Evolutionary conservation across 768 basidiomycete species (phyloP), one percentile per base, ranked within the genome.

Genomic region (Rhizopogon vinicolor): DNA sequence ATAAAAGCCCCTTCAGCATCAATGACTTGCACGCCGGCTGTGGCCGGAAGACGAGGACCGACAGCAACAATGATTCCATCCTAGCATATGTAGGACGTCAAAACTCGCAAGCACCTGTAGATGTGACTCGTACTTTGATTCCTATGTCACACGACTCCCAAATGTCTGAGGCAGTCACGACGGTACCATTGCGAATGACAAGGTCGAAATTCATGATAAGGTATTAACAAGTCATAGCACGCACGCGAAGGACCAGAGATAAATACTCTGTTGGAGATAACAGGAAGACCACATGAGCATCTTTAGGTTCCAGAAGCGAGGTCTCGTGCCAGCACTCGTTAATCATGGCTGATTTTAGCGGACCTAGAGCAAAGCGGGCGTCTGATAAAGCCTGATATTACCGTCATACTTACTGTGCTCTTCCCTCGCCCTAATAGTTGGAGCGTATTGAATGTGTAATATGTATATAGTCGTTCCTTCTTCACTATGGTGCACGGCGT

Each of bases 1-100:
- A 73, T 56, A 56, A 60, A 72, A 5, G 64, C 71, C 2, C 72
- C 72, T 37, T 71, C 65, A 18, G 68, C 72, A 52, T 74, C 72
- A 33, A 74, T 72, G 29, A 67, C 64, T 52, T 65, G 44, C 46
- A 62, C 68, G 3, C 59, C 61, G 2, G 44, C 49, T 61, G 46
- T 28, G 50, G 46, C 28, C 54, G 40, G 55, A 18, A 61, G 46
- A 28, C 49, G 40, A 49, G 55, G 44, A 33, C 60, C 69, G 22
- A 73, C 56, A 37, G 65, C 61, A 10, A 59, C 56, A 12, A 73
- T 63, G 37, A 67, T 65, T 50, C 72, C 72, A 48, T 70, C 61
- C 53, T 67, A 18, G 35, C 8, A 37, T 35, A 25, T 13, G 39
- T 9, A 25, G 7, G 4, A 6, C 12, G n/a, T 48, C 25, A 35